Conservation (phyloP, 2,329 filamentous ascomycete species). For the Pseudocercospora cruenta region DNA sequence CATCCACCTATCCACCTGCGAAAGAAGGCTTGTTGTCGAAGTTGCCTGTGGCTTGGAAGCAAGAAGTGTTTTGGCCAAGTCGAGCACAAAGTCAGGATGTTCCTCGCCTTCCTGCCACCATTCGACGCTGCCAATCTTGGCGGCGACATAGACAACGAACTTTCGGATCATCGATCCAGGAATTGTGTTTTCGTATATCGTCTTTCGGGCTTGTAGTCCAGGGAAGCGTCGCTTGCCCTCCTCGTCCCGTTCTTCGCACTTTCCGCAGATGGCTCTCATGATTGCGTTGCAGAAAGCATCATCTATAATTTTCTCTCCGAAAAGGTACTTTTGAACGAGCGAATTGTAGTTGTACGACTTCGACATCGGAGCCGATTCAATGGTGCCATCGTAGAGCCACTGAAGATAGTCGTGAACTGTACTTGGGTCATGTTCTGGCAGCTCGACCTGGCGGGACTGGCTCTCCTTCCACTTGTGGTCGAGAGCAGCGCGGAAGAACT, state of each 20-base stretch:
- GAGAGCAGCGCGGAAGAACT: no score
- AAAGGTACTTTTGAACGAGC: constrained; percentile 3
- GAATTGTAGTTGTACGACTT: not conserved
- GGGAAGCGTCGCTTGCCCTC: constrained; percentile 4
- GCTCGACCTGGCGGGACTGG: no score
- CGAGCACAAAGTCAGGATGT: not conserved
- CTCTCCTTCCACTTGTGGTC: no score
- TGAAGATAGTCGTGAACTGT: not conserved
- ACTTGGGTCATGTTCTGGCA: not conserved
- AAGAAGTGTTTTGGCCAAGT: not conserved
- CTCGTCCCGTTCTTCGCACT: not conserved
- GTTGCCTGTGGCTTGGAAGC: not conserved
- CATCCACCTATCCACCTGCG: not conserved
- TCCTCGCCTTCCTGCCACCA: constrained; percentile 21
- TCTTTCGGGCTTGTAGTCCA: not conserved
- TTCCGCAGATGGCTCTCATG: not conserved
- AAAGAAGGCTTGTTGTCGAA: not conserved
- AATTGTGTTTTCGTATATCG: constrained; percentile 10
- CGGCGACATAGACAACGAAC: constrained; percentile 6
- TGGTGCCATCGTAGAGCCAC: not conserved
- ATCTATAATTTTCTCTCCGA: constrained; percentile 17
- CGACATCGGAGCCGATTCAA: not conserved
- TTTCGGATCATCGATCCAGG: not conserved
- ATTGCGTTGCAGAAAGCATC: constrained; percentile 11
- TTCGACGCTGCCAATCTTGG: not conserved